These are phyloP conservation scores for Canna indica DNA, from an alignment of 176 grass and related monocot species.

Conservation along the genomic window DNA sequence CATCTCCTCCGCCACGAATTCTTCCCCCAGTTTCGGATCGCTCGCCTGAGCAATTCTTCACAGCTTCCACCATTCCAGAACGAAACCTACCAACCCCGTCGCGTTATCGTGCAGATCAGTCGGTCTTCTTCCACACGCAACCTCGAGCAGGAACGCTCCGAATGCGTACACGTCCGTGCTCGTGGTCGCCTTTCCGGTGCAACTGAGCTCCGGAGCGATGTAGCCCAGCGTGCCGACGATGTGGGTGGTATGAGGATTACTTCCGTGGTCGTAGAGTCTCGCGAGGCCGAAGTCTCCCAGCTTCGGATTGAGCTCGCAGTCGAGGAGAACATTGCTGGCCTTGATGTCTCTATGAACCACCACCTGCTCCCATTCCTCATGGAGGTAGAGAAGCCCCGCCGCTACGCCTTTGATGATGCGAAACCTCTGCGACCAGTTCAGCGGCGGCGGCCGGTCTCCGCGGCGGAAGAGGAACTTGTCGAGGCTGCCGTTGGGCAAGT, in stretches of 20 bases:
- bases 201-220: constrained; percentile 31
- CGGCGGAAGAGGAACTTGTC: constrained; percentile 30
- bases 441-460: background rate
- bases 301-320: constrained; percentile 20
- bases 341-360: constrained; percentile 39
- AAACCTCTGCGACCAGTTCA: constrained; percentile 31
- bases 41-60: constrained; percentile 10
- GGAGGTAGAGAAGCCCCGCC: constrained; percentile 28
- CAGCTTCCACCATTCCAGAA: constrained; percentile 10
- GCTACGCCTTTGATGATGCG: constrained; percentile 28
- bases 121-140: constrained; percentile 6
- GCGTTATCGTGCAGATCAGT: background rate
- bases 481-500: constrained; percentile 42
- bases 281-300: constrained; percentile 37
- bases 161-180: constrained; percentile 15
- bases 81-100: constrained; percentile 20
- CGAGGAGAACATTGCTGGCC: constrained; percentile 31
- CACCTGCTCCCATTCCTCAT: constrained; percentile 35
- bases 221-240: constrained; percentile 45
- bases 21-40: constrained; percentile 17
- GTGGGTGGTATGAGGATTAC: constrained; percentile 28
- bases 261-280: constrained; percentile 31
- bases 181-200: constrained; percentile 29
- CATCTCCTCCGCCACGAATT: constrained; percentile 12
- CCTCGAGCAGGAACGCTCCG: constrained; percentile 9